Percentiles rank a stretch among this genome's conserved stretches.
These are phyloP conservation scores for Pinus taeda DNA, from an alignment of 75 land plant genomes.

Conservation along the genomic window DNA sequence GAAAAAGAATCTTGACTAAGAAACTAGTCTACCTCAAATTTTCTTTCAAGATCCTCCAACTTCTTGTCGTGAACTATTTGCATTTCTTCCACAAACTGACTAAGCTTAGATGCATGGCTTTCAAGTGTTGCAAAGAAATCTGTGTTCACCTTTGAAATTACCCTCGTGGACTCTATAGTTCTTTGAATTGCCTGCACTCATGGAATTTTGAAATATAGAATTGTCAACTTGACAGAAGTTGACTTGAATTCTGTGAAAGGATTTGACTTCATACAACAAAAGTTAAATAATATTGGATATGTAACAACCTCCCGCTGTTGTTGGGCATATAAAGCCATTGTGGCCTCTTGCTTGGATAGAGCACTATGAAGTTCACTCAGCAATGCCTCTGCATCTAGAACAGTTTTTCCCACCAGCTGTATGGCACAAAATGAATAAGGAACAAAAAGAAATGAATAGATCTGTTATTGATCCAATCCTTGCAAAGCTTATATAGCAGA, in stretches of 20 bases:
- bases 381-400: constrained; percentile 69
- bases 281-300: not conserved
- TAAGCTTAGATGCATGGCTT: constrained; percentile 59
- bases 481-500: not conserved
- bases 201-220: not conserved
- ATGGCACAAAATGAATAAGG: not conserved
- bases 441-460: constrained; percentile 1
- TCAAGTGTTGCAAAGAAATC: constrained; percentile 67
- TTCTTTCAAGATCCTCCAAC: constrained; percentile 70
- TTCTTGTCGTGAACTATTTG: constrained; percentile 59
- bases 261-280: not conserved
- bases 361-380: constrained; percentile 59
- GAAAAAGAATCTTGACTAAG: not conserved
- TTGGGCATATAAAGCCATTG: constrained; percentile 54
- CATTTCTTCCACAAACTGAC: constrained; percentile 45
- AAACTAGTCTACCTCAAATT: constrained; percentile 60
- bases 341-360: constrained; percentile 61
- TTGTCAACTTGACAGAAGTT: not conserved
- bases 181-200: constrained; percentile 55
- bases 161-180: constrained; percentile 66
- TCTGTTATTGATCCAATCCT: not conserved
- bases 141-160: constrained; percentile 48
- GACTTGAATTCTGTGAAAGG: not conserved
- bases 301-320: constrained; percentile 77
- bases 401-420: constrained; percentile 67